Percentiles rank a stretch among this genome's conserved stretches.
phyloP scores from a whole-genome alignment of 2,329 filamentous ascomycete species.

The Chaetothyriales sp. region DNA sequence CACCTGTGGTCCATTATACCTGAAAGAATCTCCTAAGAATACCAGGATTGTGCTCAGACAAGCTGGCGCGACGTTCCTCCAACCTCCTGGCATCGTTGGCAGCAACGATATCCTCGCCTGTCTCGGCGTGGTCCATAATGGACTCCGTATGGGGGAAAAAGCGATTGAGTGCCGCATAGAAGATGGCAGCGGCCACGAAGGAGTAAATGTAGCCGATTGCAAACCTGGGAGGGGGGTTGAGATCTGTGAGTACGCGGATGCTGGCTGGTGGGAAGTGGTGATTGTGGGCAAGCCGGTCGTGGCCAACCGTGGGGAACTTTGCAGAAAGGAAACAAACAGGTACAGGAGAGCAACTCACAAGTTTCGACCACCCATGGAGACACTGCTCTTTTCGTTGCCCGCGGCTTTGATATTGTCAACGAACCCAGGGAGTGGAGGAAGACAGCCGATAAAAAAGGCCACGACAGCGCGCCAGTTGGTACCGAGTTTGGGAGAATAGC shows the following conservation, averaged over 20 bases:
- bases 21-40: slow-evolving; percentile 7
- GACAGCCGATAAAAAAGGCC: slow-evolving; percentile 14
- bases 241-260: slow-evolving; percentile 2
- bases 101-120: slow-evolving; percentile 13
- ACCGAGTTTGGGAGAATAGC: slow-evolving; percentile 10
- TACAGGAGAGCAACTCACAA: slow-evolving; percentile 3
- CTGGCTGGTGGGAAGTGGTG: neutral
- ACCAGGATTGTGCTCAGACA: slow-evolving; percentile 8
- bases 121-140: slow-evolving; percentile 11
- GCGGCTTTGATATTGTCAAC: slow-evolving; percentile 12
- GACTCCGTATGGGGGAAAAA: slow-evolving; percentile 12
- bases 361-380: slow-evolving; percentile 11
- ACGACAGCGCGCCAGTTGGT: slow-evolving; percentile 33
- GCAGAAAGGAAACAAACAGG: neutral
- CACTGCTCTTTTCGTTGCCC: slow-evolving; percentile 7
- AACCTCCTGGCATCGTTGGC: slow-evolving; percentile 13
- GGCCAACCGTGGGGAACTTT: too few species aligned
- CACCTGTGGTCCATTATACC: slow-evolving; percentile 5
- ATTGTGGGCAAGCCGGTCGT: neutral
- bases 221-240: slow-evolving; percentile 3
- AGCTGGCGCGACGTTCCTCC: slow-evolving; percentile 8
- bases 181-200: slow-evolving; percentile 13
- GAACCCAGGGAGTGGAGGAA: slow-evolving; percentile 31
- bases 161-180: slow-evolving; percentile 15
- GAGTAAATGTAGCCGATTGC: slow-evolving; percentile 14